These are phyloP conservation scores for Cordyceps fumosorosea DNA, from an alignment of 2,329 filamentous ascomycete species.

Conservation along the genomic window DNA sequence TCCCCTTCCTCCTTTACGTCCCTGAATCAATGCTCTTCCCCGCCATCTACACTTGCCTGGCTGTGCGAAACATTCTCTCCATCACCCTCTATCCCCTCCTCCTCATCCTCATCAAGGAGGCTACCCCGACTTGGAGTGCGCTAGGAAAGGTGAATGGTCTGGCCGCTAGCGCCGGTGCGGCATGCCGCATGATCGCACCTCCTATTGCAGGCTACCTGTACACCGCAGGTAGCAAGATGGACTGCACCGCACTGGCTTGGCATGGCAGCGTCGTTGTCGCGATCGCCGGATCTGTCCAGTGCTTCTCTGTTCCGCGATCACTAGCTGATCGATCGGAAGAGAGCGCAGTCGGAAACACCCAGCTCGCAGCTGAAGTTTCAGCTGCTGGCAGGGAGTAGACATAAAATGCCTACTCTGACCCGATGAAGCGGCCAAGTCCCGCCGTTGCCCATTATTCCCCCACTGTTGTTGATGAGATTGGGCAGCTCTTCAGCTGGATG, in stretches of 20 bases:
- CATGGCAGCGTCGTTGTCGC: conserved; percentile 55
- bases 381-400: conserved; percentile 9
- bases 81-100: conserved; percentile 61
- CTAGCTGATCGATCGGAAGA: conserved; percentile 26
- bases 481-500: conserved; percentile 3
- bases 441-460: background rate
- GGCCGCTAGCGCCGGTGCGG: conserved; percentile 58
- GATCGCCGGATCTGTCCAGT: conserved; percentile 51
- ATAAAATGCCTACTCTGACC: background rate
- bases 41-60: conserved; percentile 52
- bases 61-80: conserved; percentile 53
- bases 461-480: conserved; percentile 9
- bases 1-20: conserved; percentile 52
- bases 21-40: conserved; percentile 44
- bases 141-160: conserved; percentile 61
- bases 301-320: conserved; percentile 44
- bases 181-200: conserved; percentile 61
- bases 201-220: conserved; percentile 59
- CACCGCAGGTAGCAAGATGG: conserved; percentile 49
- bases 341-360: conserved; percentile 16
- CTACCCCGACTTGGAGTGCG: conserved; percentile 48
- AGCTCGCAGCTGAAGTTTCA: conserved; percentile 26
- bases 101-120: conserved; percentile 62
- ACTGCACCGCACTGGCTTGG: conserved; percentile 58
- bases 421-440: background rate